Percentiles rank a stretch among this genome's conserved stretches.
phyloP scores from a whole-genome alignment of 192 early-diverging fungal species.

The Umbelopsis isabellina region DNA sequence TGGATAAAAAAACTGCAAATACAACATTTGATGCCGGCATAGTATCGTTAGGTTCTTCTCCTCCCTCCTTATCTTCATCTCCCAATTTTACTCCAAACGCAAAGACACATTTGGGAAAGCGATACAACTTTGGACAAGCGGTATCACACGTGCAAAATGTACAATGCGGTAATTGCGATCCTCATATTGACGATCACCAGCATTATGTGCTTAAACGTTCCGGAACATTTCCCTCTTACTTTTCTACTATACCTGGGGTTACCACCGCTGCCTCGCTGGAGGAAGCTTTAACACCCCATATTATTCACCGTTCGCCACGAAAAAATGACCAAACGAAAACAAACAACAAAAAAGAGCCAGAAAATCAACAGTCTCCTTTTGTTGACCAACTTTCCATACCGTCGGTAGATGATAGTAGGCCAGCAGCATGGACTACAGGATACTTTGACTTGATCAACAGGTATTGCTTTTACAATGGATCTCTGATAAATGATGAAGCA shows the following conservation, averaged over 20 bases:
- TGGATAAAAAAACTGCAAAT: neutral
- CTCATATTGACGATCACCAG: conserved; percentile 10
- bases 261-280: conserved; percentile 7
- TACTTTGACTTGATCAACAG: conserved; percentile 54
- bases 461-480: conserved; percentile 52
- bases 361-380: neutral
- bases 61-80: conserved; percentile 21
- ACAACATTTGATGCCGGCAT: neutral
- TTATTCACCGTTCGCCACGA: neutral
- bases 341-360: neutral
- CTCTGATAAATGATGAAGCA: neutral
- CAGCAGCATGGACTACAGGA: conserved; percentile 12
- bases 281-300: neutral
- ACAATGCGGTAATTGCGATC: neutral
- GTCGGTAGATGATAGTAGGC: neutral
- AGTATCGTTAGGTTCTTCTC: conserved; percentile 18
- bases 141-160: conserved; percentile 2
- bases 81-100: neutral
- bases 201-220: conserved; percentile 3
- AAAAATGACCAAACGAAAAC: neutral
- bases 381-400: neutral
- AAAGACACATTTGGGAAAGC: conserved; percentile 10
- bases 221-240: conserved; percentile 20
- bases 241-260: conserved; percentile 19
- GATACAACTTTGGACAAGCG: conserved; percentile 19